Evolutionary conservation across 2,329 filamentous ascomycete genomes (phyloP).

Genomic region (Aspergillus fischeri): DNA sequence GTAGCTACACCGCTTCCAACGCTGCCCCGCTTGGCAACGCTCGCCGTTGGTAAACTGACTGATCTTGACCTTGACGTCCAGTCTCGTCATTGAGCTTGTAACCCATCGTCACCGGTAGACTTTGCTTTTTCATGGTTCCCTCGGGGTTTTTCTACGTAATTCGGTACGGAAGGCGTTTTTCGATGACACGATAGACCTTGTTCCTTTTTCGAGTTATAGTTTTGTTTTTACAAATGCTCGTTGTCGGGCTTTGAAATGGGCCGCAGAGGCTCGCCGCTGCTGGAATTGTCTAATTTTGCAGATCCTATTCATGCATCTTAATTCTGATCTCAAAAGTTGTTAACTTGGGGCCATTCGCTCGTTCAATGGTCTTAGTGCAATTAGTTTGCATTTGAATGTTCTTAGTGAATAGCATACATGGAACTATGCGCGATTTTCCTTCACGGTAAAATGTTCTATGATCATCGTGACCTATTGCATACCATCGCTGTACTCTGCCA

Average conservation of each 20-base stretch:
- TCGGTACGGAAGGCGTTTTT: slow-evolving; percentile 36
- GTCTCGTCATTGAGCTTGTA: slow-evolving; percentile 23
- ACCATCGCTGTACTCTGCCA: no score
- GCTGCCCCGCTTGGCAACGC: slow-evolving; percentile 53
- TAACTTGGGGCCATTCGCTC: background rate
- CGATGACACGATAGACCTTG: slow-evolving; percentile 36
- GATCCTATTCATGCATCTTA: slow-evolving; percentile 2
- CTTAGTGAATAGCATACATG: background rate
- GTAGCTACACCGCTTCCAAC: slow-evolving; percentile 56
- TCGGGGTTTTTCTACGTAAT: slow-evolving; percentile 28
- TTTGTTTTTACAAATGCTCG: slow-evolving; percentile 3
- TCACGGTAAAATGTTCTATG: background rate
- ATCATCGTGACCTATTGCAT: background rate
- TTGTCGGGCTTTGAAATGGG: background rate
- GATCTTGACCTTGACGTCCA: slow-evolving; percentile 10
- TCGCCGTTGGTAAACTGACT: slow-evolving; percentile 52
- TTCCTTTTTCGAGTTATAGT: slow-evolving; percentile 20
- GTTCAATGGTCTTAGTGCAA: background rate
- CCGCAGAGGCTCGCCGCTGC: background rate
- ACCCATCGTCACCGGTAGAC: slow-evolving; percentile 28
- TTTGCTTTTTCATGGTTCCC: slow-evolving; percentile 15
- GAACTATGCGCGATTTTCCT: no score
- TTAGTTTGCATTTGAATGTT: background rate
- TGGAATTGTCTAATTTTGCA: slow-evolving; percentile 10
- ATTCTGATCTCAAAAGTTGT: slow-evolving; percentile 3